Percentiles rank a stretch among this genome's conserved stretches.
phyloP scores from a whole-genome alignment of 768 basidiomycete genomes.

The Russula sp. region DNA sequence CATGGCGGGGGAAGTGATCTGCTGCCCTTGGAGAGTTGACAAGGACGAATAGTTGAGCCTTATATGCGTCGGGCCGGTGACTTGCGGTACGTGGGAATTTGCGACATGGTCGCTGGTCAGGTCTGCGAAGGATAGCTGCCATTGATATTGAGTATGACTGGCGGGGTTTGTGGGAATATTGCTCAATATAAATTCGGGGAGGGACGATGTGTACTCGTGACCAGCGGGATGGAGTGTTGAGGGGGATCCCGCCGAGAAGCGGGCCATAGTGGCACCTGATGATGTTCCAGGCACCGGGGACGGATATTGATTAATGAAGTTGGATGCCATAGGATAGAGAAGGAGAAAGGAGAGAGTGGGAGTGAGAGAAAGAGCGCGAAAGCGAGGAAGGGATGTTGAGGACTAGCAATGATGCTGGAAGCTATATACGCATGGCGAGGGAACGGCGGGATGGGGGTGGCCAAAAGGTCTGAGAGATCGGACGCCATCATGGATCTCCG shows the following conservation, averaged over 20 bases:
- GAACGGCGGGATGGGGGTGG: slow-evolving; percentile 22
- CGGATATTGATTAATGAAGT: slow-evolving; percentile 21
- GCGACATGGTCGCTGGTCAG: slow-evolving; percentile 10
- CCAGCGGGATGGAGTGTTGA: slow-evolving; percentile 13
- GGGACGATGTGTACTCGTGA: slow-evolving; percentile 20
- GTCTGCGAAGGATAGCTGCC: slow-evolving; percentile 13
- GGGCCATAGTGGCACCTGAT: slow-evolving; percentile 18
- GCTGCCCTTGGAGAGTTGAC: slow-evolving; percentile 15
- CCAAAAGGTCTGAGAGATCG: slow-evolving; percentile 18
- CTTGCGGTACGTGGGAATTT: slow-evolving; percentile 17
- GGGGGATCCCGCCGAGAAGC: slow-evolving; percentile 23
- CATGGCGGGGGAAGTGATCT: slow-evolving; percentile 12
- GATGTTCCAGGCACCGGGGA: slow-evolving; percentile 17
- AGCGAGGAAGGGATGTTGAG: slow-evolving; percentile 14
- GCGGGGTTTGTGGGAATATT: slow-evolving; percentile 17
- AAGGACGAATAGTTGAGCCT: slow-evolving; percentile 20
- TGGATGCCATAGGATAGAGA: slow-evolving; percentile 17
- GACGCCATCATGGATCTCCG: slow-evolving; percentile 24
- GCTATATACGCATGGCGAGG: slow-evolving; percentile 24
- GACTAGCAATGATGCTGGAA: slow-evolving; percentile 20
- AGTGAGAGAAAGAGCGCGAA: slow-evolving; percentile 13
- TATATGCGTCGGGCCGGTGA: slow-evolving; percentile 22
- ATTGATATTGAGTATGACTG: slow-evolving; percentile 19
- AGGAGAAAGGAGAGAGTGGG: slow-evolving; percentile 5
- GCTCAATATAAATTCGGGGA: slow-evolving; percentile 19